These are phyloP conservation scores for Letharia columbiana DNA, from an alignment of 495 filamentous ascomycete genomes.

Conservation along the genomic window DNA sequence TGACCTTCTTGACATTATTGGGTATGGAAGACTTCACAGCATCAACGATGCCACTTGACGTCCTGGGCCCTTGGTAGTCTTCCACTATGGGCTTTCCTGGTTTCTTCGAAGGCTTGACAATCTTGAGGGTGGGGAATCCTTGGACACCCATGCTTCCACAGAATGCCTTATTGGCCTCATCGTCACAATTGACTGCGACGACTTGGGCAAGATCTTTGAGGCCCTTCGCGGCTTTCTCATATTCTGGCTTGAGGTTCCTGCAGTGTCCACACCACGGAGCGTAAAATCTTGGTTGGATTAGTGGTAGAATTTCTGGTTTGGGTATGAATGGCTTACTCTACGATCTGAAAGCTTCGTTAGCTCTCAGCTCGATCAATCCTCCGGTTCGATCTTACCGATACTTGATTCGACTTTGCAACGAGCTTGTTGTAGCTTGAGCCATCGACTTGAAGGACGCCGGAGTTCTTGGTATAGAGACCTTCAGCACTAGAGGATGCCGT, in stretches of 20 bases:
- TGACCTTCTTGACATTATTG: slow-evolving; percentile 77
- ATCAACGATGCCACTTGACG: slow-evolving; percentile 78
- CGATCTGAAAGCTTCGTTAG: slow-evolving; percentile 43
- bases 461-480: slow-evolving; percentile 76
- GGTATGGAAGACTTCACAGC: slow-evolving; percentile 79
- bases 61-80: slow-evolving; percentile 82
- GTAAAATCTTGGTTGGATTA: slow-evolving; percentile 63
- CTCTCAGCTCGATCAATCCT: background rate
- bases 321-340: slow-evolving; percentile 48
- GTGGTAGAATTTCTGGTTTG: slow-evolving; percentile 7
- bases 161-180: slow-evolving; percentile 83
- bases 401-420: slow-evolving; percentile 82
- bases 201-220: slow-evolving; percentile 88
- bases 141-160: slow-evolving; percentile 84
- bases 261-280: slow-evolving; percentile 96
- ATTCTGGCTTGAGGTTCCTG: slow-evolving; percentile 88
- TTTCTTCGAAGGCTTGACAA: slow-evolving; percentile 76
- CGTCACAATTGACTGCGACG: slow-evolving; percentile 91
- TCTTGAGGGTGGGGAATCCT: slow-evolving; percentile 96
- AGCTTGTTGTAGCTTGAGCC: slow-evolving; percentile 74
- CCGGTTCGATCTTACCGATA: slow-evolving; percentile 57
- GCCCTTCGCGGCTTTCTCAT: slow-evolving; percentile 84
- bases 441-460: slow-evolving; percentile 78
- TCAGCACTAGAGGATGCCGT: slow-evolving; percentile 36
- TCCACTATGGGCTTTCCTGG: slow-evolving; percentile 75